These are phyloP conservation scores for Camelina hispida DNA, from an alignment of 345 rosid genomes.

Conservation along the genomic window DNA sequence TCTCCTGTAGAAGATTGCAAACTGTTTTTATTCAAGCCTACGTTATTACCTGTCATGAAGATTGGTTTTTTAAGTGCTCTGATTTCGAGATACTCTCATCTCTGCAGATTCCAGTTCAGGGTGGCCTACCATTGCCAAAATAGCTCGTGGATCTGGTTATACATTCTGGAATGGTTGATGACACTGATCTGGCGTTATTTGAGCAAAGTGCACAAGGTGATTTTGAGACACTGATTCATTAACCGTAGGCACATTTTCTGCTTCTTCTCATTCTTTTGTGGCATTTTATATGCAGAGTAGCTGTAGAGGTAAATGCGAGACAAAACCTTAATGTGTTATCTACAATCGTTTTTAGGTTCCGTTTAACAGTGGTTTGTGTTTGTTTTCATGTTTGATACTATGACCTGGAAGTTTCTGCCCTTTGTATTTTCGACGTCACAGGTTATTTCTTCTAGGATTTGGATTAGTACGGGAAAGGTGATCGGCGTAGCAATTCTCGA, in stretches of 20 bases:
- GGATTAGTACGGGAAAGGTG: conserved; percentile 97
- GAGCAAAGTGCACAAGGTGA: neutral
- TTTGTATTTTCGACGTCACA: conserved; percentile 40
- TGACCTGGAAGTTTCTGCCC: neutral
- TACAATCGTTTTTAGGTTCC: neutral
- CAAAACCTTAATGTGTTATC: conserved; percentile 12
- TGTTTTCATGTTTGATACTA: conserved; percentile 14
- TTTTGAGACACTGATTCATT: neutral
- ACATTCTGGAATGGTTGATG: too few species aligned
- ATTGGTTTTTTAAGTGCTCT: too few species aligned
- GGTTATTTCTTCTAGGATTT: conserved; percentile 94
- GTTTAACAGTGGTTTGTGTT: neutral
- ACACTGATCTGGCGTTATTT: too few species aligned
- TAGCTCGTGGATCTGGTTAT: too few species aligned
- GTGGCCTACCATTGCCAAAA: too few species aligned
- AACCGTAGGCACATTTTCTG: too few species aligned
- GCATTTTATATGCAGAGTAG: conserved; percentile 8
- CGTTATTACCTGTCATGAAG: too few species aligned
- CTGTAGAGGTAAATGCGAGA: conserved; percentile 14
- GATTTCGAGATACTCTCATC: too few species aligned
- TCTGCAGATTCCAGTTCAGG: too few species aligned
- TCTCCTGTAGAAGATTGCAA: too few species aligned
- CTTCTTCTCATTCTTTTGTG: neutral
- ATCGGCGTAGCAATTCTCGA: conserved; percentile 97
- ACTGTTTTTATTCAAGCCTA: too few species aligned